Evolutionary conservation across 257 asterid genomes (phyloP).

Genomic region (Solanum neorickii): DNA sequence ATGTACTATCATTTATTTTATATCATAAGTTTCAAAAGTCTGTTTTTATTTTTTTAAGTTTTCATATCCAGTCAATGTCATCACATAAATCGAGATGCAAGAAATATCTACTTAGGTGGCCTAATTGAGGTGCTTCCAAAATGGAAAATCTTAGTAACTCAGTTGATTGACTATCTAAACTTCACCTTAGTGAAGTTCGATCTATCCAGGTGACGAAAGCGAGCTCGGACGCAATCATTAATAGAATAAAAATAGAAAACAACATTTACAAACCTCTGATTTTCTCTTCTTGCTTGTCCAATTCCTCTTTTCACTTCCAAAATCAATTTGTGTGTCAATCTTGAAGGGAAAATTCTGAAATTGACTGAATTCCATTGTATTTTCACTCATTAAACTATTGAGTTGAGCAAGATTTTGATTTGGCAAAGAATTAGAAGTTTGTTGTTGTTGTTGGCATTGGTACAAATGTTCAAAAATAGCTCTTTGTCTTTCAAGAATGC

Average conservation of each 20-base stretch:
- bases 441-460: background rate
- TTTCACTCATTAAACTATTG: background rate
- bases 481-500: slow-evolving; percentile 38
- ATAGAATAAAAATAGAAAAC: background rate
- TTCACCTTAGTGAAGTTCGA: too few species aligned
- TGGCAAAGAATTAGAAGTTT: background rate
- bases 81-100: background rate
- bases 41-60: too few species aligned
- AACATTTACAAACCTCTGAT: slow-evolving; percentile 30
- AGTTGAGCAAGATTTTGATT: slow-evolving; percentile 1
- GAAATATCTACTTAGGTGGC: background rate
- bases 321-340: background rate
- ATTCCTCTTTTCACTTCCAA: background rate
- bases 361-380: background rate
- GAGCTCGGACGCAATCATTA: background rate
- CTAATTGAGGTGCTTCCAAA: background rate
- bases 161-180: background rate
- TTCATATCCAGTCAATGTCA: too few species aligned
- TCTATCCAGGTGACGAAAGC: background rate
- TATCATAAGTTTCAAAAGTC: too few species aligned
- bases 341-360: background rate
- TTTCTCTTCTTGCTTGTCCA: slow-evolving; percentile 34
- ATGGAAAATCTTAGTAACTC: background rate
- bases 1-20: too few species aligned
- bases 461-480: slow-evolving; percentile 26